Percentiles rank a stretch among this genome's conserved stretches.
Evolutionary conservation across 768 basidiomycete species (phyloP).

Genomic region (Mycena latifolia): DNA sequence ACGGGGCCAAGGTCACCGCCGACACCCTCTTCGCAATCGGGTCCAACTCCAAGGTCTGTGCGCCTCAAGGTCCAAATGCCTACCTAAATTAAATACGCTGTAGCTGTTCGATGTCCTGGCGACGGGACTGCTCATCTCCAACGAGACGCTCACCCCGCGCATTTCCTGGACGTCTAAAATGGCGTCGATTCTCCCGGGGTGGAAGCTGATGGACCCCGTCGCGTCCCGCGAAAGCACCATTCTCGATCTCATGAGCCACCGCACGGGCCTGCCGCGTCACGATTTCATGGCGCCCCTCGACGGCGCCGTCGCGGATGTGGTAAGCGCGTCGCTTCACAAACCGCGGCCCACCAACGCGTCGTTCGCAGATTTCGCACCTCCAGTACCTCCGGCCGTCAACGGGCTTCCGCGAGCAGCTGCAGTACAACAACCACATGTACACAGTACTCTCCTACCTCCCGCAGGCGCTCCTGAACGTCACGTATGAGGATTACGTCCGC

Average conservation of each 20-base stretch:
- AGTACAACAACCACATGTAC: constrained; percentile 34
- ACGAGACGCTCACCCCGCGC: constrained; percentile 41
- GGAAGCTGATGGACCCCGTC: constrained; percentile 41
- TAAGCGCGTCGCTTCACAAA: not conserved
- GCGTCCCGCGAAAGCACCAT: constrained; percentile 32
- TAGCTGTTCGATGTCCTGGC: constrained; percentile 44
- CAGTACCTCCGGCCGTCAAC: constrained; percentile 36
- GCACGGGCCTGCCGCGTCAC: constrained; percentile 37
- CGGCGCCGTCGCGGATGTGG: not conserved
- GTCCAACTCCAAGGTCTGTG: constrained; percentile 45
- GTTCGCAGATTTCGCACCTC: constrained; percentile 24
- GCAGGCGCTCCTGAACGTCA: constrained; percentile 22
- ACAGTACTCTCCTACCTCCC: constrained; percentile 34
- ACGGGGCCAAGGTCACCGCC: constrained; percentile 40
- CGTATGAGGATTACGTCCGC: constrained; percentile 43
- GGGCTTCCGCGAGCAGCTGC: constrained; percentile 32
- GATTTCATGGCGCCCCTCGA: constrained; percentile 23
- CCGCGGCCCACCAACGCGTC: not conserved
- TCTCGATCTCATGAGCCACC: constrained; percentile 26
- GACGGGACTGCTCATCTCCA: constrained; percentile 44
- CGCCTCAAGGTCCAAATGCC: not conserved
- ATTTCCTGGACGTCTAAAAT: constrained; percentile 44
- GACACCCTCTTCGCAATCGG: constrained; percentile 45
- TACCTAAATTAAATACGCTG: no score
- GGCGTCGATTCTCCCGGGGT: constrained; percentile 40